phyloP scores from a whole-genome alignment of 2,329 filamentous ascomycete species.

The Fusarium avenaceum region DNA sequence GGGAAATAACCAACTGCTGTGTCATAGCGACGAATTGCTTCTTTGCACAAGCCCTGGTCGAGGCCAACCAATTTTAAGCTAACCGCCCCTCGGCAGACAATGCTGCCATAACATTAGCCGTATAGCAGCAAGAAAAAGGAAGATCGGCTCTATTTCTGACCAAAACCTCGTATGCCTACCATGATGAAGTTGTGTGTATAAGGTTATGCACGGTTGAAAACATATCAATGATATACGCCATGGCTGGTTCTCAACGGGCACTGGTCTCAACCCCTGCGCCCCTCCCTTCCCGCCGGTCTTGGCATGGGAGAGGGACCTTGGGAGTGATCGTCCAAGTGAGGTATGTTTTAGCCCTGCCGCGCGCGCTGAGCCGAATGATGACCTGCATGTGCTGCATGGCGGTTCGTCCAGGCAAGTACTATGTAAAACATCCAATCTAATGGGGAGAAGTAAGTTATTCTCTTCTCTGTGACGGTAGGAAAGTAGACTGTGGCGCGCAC shows the following conservation, averaged over 20 bases:
- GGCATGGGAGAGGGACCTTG: neutral
- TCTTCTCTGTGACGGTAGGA: neutral
- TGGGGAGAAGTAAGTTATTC: neutral
- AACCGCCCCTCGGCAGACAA: neutral
- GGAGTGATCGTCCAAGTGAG: neutral
- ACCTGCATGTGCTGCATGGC: neutral
- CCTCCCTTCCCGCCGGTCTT: conserved; percentile 15
- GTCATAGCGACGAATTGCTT: conserved; percentile 13
- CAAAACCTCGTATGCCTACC: neutral
- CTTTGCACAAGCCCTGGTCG: neutral
- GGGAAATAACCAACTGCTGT: neutral
- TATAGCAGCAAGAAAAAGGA: neutral
- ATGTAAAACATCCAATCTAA: neutral
- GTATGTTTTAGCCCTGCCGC: neutral
- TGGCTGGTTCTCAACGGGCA: conserved; percentile 25
- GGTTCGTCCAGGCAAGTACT: neutral
- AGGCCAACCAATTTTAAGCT: neutral
- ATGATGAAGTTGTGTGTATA: neutral
- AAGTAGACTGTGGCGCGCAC: neutral
- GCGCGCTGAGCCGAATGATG: neutral
- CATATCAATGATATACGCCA: conserved; percentile 2
- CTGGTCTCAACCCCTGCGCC: conserved; percentile 15
- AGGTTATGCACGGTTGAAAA: neutral
- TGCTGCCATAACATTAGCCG: neutral
- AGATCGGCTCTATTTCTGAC: neutral